These are phyloP conservation scores for Auriculariales sp. DNA, from an alignment of 768 basidiomycete species.

Conservation along the genomic window DNA sequence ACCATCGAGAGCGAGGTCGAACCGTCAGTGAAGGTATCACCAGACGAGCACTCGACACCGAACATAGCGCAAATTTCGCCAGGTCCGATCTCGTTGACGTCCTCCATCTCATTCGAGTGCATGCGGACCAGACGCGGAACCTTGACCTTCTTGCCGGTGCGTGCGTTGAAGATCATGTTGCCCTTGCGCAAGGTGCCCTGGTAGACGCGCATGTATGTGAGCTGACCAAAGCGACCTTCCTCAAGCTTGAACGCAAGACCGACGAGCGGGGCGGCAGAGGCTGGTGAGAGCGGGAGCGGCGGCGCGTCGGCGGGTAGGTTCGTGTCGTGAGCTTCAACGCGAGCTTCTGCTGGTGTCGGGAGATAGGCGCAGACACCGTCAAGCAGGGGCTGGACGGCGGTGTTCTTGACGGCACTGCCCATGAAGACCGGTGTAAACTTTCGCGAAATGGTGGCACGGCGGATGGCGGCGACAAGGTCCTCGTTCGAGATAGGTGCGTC, in stretches of 20 bases:
- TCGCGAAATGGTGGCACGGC: constrained; percentile 73
- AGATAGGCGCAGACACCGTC: constrained; percentile 95
- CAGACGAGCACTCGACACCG: constrained; percentile 94
- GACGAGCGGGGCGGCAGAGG: constrained; percentile 75
- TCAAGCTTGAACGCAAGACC: constrained; percentile 97
- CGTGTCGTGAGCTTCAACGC: constrained; percentile 72
- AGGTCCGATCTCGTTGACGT: constrained; percentile 84
- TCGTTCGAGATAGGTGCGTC: constrained; percentile 60
- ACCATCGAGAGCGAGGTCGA: constrained; percentile 89
- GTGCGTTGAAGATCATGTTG: constrained; percentile 73
- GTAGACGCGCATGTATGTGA: constrained; percentile 97
- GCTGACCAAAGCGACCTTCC: constrained; percentile 90
- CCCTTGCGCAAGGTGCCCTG: constrained; percentile 87
- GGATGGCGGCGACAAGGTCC: constrained; percentile 73
- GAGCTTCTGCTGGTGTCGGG: constrained; percentile 70
- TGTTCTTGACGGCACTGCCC: constrained; percentile 96
- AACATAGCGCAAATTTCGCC: constrained; percentile 99
- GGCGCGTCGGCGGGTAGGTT: constrained; percentile 49
- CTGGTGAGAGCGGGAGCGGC: constrained; percentile 64
- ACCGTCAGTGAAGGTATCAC: constrained; percentile 95
- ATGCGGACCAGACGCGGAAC: constrained; percentile 91
- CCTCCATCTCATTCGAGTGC: constrained; percentile 99
- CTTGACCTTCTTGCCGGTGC: constrained; percentile 94
- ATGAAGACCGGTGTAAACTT: constrained; percentile 95
- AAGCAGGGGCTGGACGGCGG: constrained; percentile 82